Conservation (phyloP, 495 filamentous ascomycete genomes). For the Trichoderma erinaceum region DNA sequence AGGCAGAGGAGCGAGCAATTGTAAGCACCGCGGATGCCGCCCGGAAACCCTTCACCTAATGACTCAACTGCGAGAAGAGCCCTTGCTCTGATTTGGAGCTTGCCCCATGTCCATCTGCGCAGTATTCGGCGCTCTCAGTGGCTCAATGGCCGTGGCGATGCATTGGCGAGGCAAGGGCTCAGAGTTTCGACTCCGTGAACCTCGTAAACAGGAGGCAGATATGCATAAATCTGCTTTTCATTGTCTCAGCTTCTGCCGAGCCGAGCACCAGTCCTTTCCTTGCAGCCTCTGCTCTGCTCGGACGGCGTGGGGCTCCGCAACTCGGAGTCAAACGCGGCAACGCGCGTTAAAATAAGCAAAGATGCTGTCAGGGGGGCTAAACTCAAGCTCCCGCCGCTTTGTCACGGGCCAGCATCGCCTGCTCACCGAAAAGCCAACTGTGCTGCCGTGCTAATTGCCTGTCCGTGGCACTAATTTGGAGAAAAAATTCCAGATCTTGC, state of each 20-base stretch:
- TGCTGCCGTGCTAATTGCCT: too few species aligned
- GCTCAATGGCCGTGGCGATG: too few species aligned
- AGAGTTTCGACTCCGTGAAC: too few species aligned
- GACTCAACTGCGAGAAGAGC: too few species aligned
- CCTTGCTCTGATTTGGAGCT: not conserved
- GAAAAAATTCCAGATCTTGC: too few species aligned
- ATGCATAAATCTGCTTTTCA: too few species aligned
- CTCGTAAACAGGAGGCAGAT: too few species aligned
- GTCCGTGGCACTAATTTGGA: too few species aligned
- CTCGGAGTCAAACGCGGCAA: not conserved
- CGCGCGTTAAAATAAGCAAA: not conserved
- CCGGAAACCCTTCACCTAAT: not conserved
- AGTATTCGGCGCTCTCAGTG: too few species aligned
- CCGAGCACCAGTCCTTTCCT: not conserved
- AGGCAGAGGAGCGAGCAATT: not conserved
- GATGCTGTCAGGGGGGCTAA: not conserved
- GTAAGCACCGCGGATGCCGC: constrained; percentile 3
- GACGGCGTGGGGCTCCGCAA: not conserved
- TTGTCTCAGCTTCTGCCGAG: too few species aligned
- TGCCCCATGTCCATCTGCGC: too few species aligned
- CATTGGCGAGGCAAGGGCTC: too few species aligned
- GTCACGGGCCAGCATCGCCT: not conserved
- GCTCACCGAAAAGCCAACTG: not conserved
- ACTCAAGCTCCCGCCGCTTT: not conserved
- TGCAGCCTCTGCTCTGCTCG: not conserved